These are phyloP conservation scores for Chlamydomonas incerta DNA, from an alignment of 139 green algal species.

Conservation along the genomic window DNA sequence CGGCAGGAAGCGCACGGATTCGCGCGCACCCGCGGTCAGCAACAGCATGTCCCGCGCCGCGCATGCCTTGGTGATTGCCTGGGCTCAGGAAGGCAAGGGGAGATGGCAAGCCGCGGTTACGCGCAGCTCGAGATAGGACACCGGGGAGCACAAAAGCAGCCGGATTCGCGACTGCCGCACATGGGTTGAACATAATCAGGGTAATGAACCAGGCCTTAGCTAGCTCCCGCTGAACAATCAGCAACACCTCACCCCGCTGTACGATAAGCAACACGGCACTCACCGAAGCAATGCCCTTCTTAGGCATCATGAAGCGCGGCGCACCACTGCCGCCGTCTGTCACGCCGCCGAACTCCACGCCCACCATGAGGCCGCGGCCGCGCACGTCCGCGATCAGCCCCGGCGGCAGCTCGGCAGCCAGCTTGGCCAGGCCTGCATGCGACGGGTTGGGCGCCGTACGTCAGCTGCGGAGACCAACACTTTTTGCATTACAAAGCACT, in stretches of 20 bases:
- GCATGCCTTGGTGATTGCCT: conserved; percentile 68
- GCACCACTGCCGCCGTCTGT: conserved; percentile 44
- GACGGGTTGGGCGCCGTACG: too few relatives aligned
- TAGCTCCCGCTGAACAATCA: too few relatives aligned
- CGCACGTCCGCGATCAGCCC: conserved; percentile 80
- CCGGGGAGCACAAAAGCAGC: too few relatives aligned
- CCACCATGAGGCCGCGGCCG: conserved; percentile 87
- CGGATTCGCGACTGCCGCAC: too few relatives aligned
- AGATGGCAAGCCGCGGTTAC: too few relatives aligned
- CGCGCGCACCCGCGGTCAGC: conserved; percentile 76
- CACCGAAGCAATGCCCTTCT: conserved; percentile 62
- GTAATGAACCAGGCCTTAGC: too few relatives aligned
- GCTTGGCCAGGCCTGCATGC: conserved; percentile 55
- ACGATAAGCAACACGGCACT: not conserved
- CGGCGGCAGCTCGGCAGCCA: conserved; percentile 50
- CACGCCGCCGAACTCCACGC: conserved; percentile 76
- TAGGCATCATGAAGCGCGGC: conserved; percentile 12
- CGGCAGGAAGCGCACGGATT: conserved; percentile 86
- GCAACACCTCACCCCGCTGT: too few relatives aligned
- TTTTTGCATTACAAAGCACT: too few relatives aligned
- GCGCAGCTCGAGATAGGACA: too few relatives aligned
- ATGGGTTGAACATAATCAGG: too few relatives aligned
- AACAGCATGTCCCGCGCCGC: conserved; percentile 74
- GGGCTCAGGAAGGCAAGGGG: too few relatives aligned
- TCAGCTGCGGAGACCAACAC: too few relatives aligned